A percentile compares a stretch with the other conserved stretches of the same genome.
phyloP scores from a whole-genome alignment of 345 rosid species.

The Populus euphratica region DNA sequence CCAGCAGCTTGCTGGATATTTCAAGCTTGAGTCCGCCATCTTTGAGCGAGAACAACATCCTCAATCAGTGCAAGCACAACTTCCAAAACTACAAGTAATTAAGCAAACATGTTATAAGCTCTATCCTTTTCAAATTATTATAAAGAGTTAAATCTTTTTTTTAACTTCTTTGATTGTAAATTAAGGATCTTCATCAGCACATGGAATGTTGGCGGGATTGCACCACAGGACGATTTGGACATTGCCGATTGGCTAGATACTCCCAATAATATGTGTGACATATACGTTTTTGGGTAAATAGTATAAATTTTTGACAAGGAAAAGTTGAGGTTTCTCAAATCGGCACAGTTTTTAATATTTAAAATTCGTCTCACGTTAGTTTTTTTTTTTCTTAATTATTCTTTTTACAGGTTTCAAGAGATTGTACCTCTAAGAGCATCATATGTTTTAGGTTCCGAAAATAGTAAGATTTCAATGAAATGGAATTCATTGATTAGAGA shows the following conservation, averaged over 20 bases:
- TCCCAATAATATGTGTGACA: constrained; percentile 44
- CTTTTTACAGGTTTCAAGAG: constrained; percentile 62
- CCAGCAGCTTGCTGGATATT: constrained; percentile 19
- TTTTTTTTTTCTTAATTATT: not conserved
- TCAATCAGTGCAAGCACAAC: constrained; percentile 34
- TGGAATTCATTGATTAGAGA: constrained; percentile 68
- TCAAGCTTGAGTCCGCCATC: constrained; percentile 33
- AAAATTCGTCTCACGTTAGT: not conserved
- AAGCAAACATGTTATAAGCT: not conserved
- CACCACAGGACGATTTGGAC: constrained; percentile 54
- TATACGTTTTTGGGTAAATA: constrained; percentile 76
- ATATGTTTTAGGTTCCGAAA: constrained; percentile 59
- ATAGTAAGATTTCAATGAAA: constrained; percentile 41
- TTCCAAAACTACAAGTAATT: constrained; percentile 50
- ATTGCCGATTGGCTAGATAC: constrained; percentile 62
- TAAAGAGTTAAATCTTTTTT: not conserved
- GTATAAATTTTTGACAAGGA: not conserved
- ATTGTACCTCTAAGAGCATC: constrained; percentile 64
- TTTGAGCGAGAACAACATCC: constrained; percentile 24
- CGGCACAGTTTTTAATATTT: not conserved
- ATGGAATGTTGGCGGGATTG: constrained; percentile 88
- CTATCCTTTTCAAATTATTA: not conserved
- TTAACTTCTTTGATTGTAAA: not conserved
- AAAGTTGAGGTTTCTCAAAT: not conserved
- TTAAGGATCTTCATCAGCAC: constrained; percentile 69